phyloP scores from a whole-genome alignment of 1,284 basidiomycete species.

The Ceratobasidium sp. region DNA sequence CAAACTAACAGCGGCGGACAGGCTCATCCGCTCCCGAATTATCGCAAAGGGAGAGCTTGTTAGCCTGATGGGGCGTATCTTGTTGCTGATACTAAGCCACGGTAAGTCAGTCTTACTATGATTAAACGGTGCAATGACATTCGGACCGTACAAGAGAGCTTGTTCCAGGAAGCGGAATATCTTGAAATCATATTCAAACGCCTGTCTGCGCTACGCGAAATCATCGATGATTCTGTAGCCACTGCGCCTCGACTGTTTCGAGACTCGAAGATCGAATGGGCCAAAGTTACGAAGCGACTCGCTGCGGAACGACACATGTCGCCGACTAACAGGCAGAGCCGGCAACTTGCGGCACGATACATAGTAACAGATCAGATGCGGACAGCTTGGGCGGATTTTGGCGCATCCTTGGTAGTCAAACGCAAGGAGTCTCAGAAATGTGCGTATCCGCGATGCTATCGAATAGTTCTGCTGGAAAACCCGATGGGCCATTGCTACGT shows the following conservation, averaged over 20 bases:
- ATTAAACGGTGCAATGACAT: background rate
- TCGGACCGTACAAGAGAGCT: background rate
- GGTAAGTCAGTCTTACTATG: background rate
- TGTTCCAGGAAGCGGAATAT: background rate
- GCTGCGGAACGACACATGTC: background rate
- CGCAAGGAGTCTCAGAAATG: background rate
- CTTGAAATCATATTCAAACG: background rate
- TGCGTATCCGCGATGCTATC: background rate
- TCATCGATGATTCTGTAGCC: background rate
- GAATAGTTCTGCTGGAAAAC: background rate
- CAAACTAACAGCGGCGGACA: background rate
- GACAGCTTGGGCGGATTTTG: background rate
- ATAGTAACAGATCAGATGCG: background rate
- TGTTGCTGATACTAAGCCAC: background rate
- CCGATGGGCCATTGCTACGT: background rate
- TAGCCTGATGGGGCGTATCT: slow-evolving; percentile 60
- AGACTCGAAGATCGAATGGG: background rate
- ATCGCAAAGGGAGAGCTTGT: slow-evolving; percentile 89
- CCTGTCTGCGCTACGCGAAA: background rate
- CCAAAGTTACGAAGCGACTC: background rate
- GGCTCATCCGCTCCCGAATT: slow-evolving; percentile 9
- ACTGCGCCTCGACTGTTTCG: background rate
- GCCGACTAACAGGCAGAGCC: background rate
- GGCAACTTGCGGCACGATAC: background rate
- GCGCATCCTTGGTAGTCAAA: background rate